phyloP scores from a whole-genome alignment of 2,329 filamentous ascomycete species.

The Byssothecium circinans region DNA sequence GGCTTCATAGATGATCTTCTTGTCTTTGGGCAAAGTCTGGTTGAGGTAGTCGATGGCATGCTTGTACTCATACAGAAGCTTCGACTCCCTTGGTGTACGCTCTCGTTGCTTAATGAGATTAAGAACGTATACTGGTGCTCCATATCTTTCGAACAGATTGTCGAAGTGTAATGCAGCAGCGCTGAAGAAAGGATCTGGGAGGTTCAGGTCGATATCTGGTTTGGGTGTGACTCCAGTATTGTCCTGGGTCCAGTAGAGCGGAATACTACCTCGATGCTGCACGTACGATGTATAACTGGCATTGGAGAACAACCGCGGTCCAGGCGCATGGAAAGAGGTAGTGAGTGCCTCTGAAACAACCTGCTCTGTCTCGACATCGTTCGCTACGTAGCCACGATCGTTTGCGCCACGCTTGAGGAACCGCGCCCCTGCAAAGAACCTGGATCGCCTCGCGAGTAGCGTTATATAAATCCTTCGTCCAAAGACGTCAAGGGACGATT shows the following conservation, averaged over 20 bases:
- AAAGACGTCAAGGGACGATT: slow-evolving; percentile 74
- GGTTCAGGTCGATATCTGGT: slow-evolving; percentile 89
- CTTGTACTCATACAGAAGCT: slow-evolving; percentile 84
- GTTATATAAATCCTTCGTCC: slow-evolving; percentile 89
- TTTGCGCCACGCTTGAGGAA: slow-evolving; percentile 95
- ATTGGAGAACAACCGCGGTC: slow-evolving; percentile 80
- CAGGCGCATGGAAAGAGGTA: slow-evolving; percentile 92
- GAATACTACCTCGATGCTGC: slow-evolving; percentile 95
- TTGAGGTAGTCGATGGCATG: slow-evolving; percentile 89
- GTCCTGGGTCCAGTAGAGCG: slow-evolving; percentile 96
- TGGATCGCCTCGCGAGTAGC: slow-evolving; percentile 86
- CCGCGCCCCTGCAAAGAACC: slow-evolving; percentile 90
- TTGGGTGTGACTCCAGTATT: slow-evolving; percentile 94
- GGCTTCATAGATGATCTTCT: slow-evolving; percentile 89
- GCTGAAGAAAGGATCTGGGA: slow-evolving; percentile 95
- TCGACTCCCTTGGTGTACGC: slow-evolving; percentile 85
- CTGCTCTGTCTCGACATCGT: slow-evolving; percentile 98
- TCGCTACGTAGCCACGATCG: slow-evolving; percentile 92
- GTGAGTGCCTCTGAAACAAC: slow-evolving; percentile 94
- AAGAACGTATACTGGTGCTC: slow-evolving; percentile 85
- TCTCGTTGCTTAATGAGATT: slow-evolving; percentile 88
- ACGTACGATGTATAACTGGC: slow-evolving; percentile 95
- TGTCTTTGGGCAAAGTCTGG: slow-evolving; percentile 80
- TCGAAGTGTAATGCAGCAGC: slow-evolving; percentile 94
- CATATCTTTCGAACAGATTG: slow-evolving; percentile 89